These are phyloP conservation scores for Rhynchospora breviuscula DNA, from an alignment of 176 grass and related monocot species.

Conservation along the genomic window DNA sequence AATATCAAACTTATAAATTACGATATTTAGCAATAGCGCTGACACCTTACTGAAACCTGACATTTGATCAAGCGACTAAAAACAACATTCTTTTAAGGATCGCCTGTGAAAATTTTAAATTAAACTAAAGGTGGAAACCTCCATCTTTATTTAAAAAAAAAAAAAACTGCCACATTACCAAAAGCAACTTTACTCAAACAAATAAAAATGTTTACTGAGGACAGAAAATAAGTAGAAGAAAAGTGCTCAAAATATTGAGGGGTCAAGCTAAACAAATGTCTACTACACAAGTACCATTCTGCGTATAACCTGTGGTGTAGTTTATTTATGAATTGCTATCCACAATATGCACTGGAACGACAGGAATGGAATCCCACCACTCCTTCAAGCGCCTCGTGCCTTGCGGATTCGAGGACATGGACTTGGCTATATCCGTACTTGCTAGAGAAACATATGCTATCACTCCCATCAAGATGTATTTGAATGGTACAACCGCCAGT, in stretches of 20 bases:
- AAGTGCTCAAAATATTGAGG: neutral
- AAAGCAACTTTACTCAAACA: neutral
- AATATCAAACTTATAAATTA: too few relatives aligned
- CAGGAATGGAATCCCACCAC: slow-evolving; percentile 93
- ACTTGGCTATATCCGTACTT: slow-evolving; percentile 32
- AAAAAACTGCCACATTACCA: neutral
- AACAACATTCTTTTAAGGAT: too few relatives aligned
- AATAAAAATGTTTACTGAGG: neutral
- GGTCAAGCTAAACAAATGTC: neutral
- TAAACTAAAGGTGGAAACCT: too few relatives aligned
- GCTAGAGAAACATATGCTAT: slow-evolving; percentile 8
- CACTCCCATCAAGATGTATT: slow-evolving; percentile 51
- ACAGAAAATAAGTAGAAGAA: neutral
- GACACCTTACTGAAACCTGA: too few relatives aligned
- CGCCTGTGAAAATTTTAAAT: too few relatives aligned
- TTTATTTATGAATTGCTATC: neutral
- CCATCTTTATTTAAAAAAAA: too few relatives aligned
- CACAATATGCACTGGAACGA: slow-evolving; percentile 45
- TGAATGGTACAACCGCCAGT: slow-evolving; percentile 52
- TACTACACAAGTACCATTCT: neutral
- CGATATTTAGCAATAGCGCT: too few relatives aligned
- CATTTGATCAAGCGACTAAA: too few relatives aligned
- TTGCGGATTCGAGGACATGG: slow-evolving; percentile 31
- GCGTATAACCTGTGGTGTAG: neutral
- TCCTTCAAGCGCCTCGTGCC: slow-evolving; percentile 60